phyloP scores from a whole-genome alignment of 2,329 filamentous ascomycete species.

The Anthostomella pinea region DNA sequence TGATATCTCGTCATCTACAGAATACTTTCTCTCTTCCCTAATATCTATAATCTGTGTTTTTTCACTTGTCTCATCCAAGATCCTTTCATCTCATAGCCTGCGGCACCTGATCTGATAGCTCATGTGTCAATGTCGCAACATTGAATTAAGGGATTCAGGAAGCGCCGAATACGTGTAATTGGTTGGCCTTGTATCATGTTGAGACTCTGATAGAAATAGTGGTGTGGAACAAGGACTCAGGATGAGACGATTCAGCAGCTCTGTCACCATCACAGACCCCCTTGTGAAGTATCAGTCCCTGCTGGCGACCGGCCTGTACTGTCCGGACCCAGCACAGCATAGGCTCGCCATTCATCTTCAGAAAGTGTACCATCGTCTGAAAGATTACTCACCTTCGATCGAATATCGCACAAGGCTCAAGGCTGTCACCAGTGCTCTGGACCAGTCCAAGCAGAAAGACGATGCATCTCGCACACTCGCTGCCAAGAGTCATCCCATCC shows the following conservation, averaged over 20 bases:
- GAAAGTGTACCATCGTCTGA: conserved; percentile 71
- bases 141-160: no score
- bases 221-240: conserved; percentile 6
- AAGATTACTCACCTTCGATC: conserved; percentile 71
- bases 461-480: conserved; percentile 44
- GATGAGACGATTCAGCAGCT: conserved; percentile 37
- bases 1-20: no score
- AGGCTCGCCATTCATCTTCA: conserved; percentile 73
- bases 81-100: background rate
- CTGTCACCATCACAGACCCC: conserved; percentile 66
- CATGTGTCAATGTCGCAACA: background rate
- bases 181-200: background rate
- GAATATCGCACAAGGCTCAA: conserved; percentile 67
- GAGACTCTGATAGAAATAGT: background rate
- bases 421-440: conserved; percentile 52
- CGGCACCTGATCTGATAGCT: conserved; percentile 1
- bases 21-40: no score
- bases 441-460: conserved; percentile 31
- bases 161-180: no score
- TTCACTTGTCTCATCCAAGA: background rate
- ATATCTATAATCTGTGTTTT: background rate
- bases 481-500: conserved; percentile 51
- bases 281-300: conserved; percentile 73
- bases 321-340: conserved; percentile 69
- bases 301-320: conserved; percentile 62